Evolutionary conservation across 2,329 filamentous ascomycete genomes (phyloP).

Genomic region (Penicillium sp.): DNA sequence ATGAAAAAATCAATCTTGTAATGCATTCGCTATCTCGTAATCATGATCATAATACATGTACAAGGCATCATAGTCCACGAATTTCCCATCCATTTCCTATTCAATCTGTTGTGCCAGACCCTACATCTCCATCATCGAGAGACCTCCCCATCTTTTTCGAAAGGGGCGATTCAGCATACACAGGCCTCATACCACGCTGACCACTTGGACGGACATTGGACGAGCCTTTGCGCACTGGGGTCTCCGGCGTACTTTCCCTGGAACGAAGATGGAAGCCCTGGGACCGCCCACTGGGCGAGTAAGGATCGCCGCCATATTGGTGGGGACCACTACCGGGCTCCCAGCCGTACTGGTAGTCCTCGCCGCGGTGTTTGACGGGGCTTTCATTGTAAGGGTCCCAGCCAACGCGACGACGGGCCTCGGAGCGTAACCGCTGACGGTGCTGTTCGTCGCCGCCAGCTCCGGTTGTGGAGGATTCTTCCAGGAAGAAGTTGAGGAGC

Average conservation of each 20-base stretch:
- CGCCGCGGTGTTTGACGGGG: constrained; percentile 64
- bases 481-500: constrained; percentile 82
- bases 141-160: constrained; percentile 31
- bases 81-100: constrained; percentile 11
- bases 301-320: constrained; percentile 27
- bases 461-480: constrained; percentile 65
- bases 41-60: constrained; percentile 10
- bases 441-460: constrained; percentile 62
- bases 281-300: constrained; percentile 29
- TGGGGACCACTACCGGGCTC: constrained; percentile 28
- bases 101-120: constrained; percentile 24
- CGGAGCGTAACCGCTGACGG: constrained; percentile 59
- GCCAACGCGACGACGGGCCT: constrained; percentile 62
- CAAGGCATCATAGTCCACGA: background rate
- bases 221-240: constrained; percentile 24
- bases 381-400: constrained; percentile 73
- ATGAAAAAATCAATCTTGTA: background rate
- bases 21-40: background rate
- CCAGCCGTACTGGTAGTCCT: constrained; percentile 61
- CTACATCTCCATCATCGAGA: constrained; percentile 33
- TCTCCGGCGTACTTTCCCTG: constrained; percentile 36
- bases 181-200: constrained; percentile 25
- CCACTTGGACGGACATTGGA: constrained; percentile 24
- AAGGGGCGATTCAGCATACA: constrained; percentile 35
- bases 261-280: constrained; percentile 34